Conservation (phyloP, 2,329 filamentous ascomycete genomes). For the Penicillium sp. region DNA sequence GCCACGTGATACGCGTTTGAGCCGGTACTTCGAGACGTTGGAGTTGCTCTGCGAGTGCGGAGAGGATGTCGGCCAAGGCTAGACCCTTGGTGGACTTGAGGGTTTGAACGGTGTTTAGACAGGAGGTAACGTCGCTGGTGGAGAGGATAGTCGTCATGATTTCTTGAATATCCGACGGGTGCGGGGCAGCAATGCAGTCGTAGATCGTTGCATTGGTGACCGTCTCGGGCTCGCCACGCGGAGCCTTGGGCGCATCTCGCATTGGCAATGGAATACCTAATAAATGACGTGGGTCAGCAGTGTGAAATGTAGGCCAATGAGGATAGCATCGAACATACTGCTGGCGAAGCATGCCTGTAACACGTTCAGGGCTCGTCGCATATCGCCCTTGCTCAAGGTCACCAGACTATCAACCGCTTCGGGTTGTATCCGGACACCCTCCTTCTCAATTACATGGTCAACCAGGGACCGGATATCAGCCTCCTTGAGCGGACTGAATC, state of each 20-base stretch:
- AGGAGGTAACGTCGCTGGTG: conserved; percentile 83
- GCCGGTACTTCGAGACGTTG: conserved; percentile 76
- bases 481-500: conserved; percentile 91
- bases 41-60: conserved; percentile 77
- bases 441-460: conserved; percentile 83
- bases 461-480: conserved; percentile 78
- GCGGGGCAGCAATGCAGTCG: conserved; percentile 93
- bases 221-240: conserved; percentile 66
- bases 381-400: conserved; percentile 86
- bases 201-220: conserved; percentile 93
- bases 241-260: conserved; percentile 57
- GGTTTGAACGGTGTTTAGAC: conserved; percentile 79
- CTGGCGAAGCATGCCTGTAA: conserved; percentile 95
- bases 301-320: background rate
- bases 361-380: conserved; percentile 91
- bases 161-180: conserved; percentile 78
- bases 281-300: conserved; percentile 1
- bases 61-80: conserved; percentile 90
- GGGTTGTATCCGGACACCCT: conserved; percentile 74
- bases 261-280: conserved; percentile 64
- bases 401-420: conserved; percentile 83
- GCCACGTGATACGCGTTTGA: conserved; percentile 84
- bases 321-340: conserved; percentile 52
- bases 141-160: conserved; percentile 80
- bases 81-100: conserved; percentile 82